These are phyloP conservation scores for Tolypocladium ovalisporum DNA, from an alignment of 2,329 filamentous ascomycete genomes.

Conservation along the genomic window DNA sequence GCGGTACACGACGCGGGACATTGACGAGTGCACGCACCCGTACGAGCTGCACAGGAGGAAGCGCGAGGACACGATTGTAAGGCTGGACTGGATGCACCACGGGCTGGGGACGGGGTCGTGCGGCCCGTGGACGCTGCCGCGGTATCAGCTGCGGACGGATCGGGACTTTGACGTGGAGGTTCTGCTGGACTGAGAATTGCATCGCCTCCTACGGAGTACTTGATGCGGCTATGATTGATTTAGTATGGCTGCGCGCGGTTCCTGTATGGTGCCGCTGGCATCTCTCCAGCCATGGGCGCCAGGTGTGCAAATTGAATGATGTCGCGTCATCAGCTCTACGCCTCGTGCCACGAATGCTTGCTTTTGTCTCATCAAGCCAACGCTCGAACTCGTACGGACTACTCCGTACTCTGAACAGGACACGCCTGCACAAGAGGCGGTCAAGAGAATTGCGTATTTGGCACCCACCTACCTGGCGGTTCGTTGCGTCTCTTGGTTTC, in stretches of 20 bases:
- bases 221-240: no score
- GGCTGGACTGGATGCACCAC: slow-evolving; percentile 51
- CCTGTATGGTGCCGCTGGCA: no score
- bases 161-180: slow-evolving; percentile 32
- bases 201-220: not conserved
- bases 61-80: slow-evolving; percentile 40
- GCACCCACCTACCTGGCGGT: no score
- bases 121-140: slow-evolving; percentile 41
- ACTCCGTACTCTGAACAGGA: not conserved
- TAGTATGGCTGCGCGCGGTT: no score
- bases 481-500: no score
- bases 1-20: slow-evolving; percentile 42
- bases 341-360: not conserved
- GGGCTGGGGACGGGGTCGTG: slow-evolving; percentile 53
- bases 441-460: not conserved
- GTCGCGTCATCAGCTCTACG: not conserved
- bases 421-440: not conserved
- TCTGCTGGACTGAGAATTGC: slow-evolving; percentile 24
- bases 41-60: slow-evolving; percentile 42
- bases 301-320: not conserved
- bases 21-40: slow-evolving; percentile 46
- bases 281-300: no score
- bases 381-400: no score
- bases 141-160: slow-evolving; percentile 32
- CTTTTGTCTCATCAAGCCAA: not conserved